These are phyloP conservation scores for Aspergillus cejpii DNA, from an alignment of 2,329 filamentous ascomycete genomes.

Conservation along the genomic window DNA sequence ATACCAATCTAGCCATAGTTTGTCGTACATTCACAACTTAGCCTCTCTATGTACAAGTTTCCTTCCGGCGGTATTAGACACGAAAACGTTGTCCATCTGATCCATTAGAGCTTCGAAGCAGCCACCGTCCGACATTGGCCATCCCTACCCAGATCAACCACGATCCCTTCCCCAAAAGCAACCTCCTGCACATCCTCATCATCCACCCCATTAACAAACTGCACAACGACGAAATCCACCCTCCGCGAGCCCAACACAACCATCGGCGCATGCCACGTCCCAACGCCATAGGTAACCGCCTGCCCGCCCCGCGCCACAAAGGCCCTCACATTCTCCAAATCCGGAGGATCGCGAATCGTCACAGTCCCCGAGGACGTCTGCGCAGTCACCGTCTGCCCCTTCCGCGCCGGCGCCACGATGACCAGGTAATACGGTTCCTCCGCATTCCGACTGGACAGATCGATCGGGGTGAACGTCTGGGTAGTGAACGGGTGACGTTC, in stretches of 20 bases:
- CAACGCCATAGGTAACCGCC: slow-evolving; percentile 84
- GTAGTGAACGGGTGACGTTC: slow-evolving; percentile 92
- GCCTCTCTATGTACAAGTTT: not conserved
- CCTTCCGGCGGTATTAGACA: not conserved
- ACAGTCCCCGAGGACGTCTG: slow-evolving; percentile 22
- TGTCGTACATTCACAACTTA: slow-evolving; percentile 3
- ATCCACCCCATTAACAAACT: slow-evolving; percentile 76
- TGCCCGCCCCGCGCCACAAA: slow-evolving; percentile 73
- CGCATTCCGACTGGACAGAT: slow-evolving; percentile 37
- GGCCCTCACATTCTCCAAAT: slow-evolving; percentile 62
- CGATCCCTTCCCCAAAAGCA: slow-evolving; percentile 39
- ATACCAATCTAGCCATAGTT: not conserved
- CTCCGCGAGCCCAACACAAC: slow-evolving; percentile 65
- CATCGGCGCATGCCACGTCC: slow-evolving; percentile 97
- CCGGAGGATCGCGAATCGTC: slow-evolving; percentile 54
- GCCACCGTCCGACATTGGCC: not conserved
- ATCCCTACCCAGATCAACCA: slow-evolving; percentile 24
- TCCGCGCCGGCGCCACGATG: slow-evolving; percentile 74
- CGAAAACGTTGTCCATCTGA: not conserved
- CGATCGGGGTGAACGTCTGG: slow-evolving; percentile 83
- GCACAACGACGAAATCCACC: slow-evolving; percentile 81
- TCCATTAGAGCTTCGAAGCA: not conserved
- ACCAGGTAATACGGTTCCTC: slow-evolving; percentile 60
- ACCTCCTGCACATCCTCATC: slow-evolving; percentile 87
- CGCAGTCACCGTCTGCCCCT: slow-evolving; percentile 36